Evolutionary conservation across 108 stramenopile genomes (phyloP).

Genomic region (Cyclotella sp.): DNA sequence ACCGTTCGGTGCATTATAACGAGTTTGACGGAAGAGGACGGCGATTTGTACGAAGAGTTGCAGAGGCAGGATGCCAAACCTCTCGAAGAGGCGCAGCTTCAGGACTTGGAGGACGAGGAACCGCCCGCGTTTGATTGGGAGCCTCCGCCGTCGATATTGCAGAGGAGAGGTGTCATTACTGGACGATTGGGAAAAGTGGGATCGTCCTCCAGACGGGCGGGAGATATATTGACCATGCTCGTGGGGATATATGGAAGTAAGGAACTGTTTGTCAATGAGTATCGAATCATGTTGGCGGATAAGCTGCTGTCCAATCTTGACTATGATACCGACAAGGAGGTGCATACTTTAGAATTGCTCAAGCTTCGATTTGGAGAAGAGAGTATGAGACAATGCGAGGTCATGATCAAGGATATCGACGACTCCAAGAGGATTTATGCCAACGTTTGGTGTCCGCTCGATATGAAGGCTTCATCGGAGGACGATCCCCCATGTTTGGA

Average conservation of each 20-base stretch:
- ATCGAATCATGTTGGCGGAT: conserved; percentile 95
- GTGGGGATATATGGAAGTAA: conserved; percentile 98
- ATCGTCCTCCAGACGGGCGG: conserved; percentile 44
- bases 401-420: conserved; percentile 98
- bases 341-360: conserved; percentile 95
- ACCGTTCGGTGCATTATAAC: conserved; percentile 97
- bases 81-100: conserved; percentile 70
- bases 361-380: conserved; percentile 96
- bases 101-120: conserved; percentile 77
- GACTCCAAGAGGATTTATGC: conserved; percentile 92
- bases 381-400: conserved; percentile 93
- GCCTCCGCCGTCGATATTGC: conserved; percentile 76
- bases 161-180: conserved; percentile 58
- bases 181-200: conserved; percentile 47
- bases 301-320: conserved; percentile 89
- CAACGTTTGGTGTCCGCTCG: conserved; percentile 74
- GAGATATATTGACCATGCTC: conserved; percentile 94
- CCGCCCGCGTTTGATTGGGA: conserved; percentile 75
- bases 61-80: conserved; percentile 86
- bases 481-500: conserved; percentile 62
- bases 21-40: conserved; percentile 92
- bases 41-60: conserved; percentile 94
- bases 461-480: conserved; percentile 39
- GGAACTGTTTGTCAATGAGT: conserved; percentile 97
- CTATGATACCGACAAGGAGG: conserved; percentile 92